Evolutionary conservation across 2,329 filamentous ascomycete species (phyloP), one percentile per base, ranked within the genome.

Genomic region (Trichothecium sympodiale): DNA sequence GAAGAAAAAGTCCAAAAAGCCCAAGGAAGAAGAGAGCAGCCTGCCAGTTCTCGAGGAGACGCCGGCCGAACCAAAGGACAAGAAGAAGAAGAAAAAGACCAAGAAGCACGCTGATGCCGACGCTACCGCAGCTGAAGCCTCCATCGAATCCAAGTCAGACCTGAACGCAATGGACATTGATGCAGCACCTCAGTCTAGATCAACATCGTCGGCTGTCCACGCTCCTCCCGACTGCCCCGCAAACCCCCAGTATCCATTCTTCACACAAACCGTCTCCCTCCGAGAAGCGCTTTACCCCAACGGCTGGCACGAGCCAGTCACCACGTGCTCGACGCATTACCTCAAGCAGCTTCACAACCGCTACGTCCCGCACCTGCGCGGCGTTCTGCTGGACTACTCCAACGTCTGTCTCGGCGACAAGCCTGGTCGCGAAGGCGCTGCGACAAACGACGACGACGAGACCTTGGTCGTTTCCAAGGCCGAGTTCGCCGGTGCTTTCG

Each of bases 401-500:
- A 81, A 87, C 45, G 71, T 82, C 4, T 64, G 74, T 28, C 59
- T 91, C 5, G 74, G 76, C 2, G 73, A 80, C 41, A 53, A 60
- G 4, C 71, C 80, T 1, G 71, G 69, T 26, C 64, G 67, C 29
- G 51, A 54, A 8, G 60, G 62, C 27, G 61, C 62, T 16, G 67
- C 68, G 2, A 54, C 61, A 5, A 62, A 65, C 13, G 66, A 75
- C 39, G 51, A 65, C 5, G 63, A 67, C 13, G 67, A 76, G 39
- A 60, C 69, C 17, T 54, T 64, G 12, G 53, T 68, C 40, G 53
- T 67, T 33, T 72, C 72, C 5, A 62, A 83, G 29, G 78, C 84
- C 59, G 91, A 96, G 59, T 93, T 88, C 52, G 85, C 83, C 7
- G 84, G 86, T 17, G 80, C 80, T 16, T 95, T 83, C 52, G 75